phyloP scores from a whole-genome alignment of 805 yeast species.

The Ogataea wickerhamii region DNA sequence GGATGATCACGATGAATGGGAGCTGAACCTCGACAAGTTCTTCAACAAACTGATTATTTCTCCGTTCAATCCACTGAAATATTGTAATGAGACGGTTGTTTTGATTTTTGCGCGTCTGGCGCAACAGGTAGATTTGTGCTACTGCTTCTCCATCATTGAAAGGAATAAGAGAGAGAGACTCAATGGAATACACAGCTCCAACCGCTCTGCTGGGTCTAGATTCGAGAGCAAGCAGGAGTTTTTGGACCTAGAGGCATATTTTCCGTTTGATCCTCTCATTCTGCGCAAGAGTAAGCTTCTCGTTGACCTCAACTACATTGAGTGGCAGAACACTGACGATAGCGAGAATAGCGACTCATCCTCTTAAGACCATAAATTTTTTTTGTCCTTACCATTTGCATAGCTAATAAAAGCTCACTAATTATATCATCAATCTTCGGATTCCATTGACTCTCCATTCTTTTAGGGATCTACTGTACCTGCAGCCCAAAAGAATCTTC shows the following conservation, averaged over 20 bases:
- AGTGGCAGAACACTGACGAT: constrained; percentile 79
- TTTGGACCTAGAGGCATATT: constrained; percentile 87
- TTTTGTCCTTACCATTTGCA: background rate
- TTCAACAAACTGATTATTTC: constrained; percentile 83
- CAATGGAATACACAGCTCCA: constrained; percentile 35
- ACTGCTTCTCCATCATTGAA: constrained; percentile 90
- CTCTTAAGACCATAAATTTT: background rate
- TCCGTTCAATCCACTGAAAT: constrained; percentile 88
- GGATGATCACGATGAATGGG: constrained; percentile 54
- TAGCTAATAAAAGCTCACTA: background rate
- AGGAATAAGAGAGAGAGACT: constrained; percentile 75
- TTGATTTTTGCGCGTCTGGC: constrained; percentile 90
- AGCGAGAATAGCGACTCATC: constrained; percentile 27
- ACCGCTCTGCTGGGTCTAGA: constrained; percentile 18
- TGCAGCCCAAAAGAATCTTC: constrained; percentile 65
- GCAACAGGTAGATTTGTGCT: constrained; percentile 83
- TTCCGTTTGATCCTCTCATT: constrained; percentile 91
- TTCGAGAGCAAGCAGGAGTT: constrained; percentile 64
- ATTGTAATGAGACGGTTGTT: constrained; percentile 91
- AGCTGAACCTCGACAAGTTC: constrained; percentile 74
- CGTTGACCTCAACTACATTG: constrained; percentile 59
- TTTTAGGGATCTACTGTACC: constrained; percentile 51
- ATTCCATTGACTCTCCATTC: constrained; percentile 75
- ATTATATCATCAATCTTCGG: constrained; percentile 63
- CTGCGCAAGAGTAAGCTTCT: constrained; percentile 57